phyloP scores from a whole-genome alignment of 169 alveolate species.

The Eimeria mitis region DNA sequence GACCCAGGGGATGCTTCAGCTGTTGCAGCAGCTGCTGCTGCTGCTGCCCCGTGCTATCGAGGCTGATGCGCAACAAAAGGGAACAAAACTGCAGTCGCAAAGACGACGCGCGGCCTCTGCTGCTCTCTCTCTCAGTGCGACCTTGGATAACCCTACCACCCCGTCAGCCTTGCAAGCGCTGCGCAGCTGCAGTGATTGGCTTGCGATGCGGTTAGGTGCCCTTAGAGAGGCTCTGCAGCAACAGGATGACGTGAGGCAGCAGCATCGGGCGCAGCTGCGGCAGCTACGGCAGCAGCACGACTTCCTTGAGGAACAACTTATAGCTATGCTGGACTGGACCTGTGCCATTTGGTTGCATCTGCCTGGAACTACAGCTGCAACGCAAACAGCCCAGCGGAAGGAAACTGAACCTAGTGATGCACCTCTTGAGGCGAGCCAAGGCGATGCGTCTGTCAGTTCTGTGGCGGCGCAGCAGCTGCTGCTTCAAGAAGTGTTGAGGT shows the following conservation, averaged over 20 bases:
- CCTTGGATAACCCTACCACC: constrained; percentile 48
- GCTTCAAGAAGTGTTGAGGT: constrained; percentile 58
- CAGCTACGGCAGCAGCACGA: constrained; percentile 57
- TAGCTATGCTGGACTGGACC: constrained; percentile 52
- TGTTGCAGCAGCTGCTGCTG: constrained; percentile 76
- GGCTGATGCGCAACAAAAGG: constrained; percentile 65
- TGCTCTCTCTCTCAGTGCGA: constrained; percentile 68
- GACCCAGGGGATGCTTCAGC: constrained; percentile 71
- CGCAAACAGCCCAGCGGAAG: not conserved
- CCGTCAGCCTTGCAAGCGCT: constrained; percentile 60
- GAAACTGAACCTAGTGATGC: not conserved
- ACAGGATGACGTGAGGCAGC: not conserved
- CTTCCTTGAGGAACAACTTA: constrained; percentile 49
- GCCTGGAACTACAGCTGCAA: not conserved
- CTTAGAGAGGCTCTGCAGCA: constrained; percentile 57
- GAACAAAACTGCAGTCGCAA: constrained; percentile 31
- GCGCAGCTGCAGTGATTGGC: constrained; percentile 73
- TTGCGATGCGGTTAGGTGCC: constrained; percentile 34
- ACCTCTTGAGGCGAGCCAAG: constrained; percentile 11
- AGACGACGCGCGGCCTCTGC: constrained; percentile 59
- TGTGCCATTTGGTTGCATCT: constrained; percentile 32
- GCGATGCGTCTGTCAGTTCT: not conserved
- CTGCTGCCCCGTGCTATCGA: constrained; percentile 62
- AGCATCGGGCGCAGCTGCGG: not conserved
- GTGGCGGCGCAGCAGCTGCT: constrained; percentile 41